Evolutionary conservation across 192 early-diverging fungal species (phyloP).

Genomic region (Backusella luteola): DNA sequence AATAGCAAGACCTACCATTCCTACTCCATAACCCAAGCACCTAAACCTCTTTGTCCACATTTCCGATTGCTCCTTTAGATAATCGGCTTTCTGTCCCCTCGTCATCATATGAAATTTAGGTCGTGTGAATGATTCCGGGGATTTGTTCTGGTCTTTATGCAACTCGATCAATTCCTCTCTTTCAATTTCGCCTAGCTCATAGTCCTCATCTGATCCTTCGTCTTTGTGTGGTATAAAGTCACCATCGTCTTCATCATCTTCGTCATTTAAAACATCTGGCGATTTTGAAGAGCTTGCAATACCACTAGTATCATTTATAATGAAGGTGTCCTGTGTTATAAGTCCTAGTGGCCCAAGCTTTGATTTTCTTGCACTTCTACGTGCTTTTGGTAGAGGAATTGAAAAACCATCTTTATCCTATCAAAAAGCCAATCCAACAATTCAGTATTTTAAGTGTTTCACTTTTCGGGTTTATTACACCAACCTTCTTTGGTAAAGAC

Average conservation of each 20-base stretch:
- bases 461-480: too few relatives aligned
- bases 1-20: not conserved
- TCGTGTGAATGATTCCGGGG: not conserved
- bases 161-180: not conserved
- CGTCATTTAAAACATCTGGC: not conserved
- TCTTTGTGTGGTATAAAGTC: not conserved
- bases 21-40: not conserved
- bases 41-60: not conserved
- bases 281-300: not conserved
- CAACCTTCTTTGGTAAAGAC: not conserved
- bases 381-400: not conserved
- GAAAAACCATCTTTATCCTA: conserved; percentile 7
- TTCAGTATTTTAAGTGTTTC: not conserved
- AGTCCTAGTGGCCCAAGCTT: not conserved
- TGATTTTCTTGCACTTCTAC: not conserved
- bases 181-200: conserved; percentile 4
- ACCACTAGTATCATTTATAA: not conserved
- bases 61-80: not conserved
- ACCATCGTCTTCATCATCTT: not conserved
- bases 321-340: not conserved
- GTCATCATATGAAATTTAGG: not conserved
- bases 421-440: not conserved
- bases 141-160: not conserved
- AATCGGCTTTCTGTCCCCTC: not conserved
- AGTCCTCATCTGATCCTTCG: not conserved